These are phyloP conservation scores for Penicillium arizonense DNA, from an alignment of 495 filamentous ascomycete genomes.

Conservation along the genomic window DNA sequence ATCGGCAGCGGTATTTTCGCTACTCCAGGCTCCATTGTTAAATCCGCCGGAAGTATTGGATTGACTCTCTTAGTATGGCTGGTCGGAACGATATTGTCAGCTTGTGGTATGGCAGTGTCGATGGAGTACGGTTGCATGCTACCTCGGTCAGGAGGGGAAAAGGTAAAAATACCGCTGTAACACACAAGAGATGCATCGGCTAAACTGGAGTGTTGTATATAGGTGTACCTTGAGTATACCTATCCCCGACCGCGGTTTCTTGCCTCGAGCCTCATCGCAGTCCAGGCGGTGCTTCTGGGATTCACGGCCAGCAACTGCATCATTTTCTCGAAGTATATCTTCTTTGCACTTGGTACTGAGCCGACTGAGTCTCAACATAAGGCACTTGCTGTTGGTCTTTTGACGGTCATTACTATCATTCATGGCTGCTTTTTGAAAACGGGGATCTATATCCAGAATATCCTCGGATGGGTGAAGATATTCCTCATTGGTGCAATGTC, in stretches of 20 bases:
- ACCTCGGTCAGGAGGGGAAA: conserved; percentile 66
- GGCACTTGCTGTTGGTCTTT: conserved; percentile 31
- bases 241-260: conserved; percentile 69
- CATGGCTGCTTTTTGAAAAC: conserved; percentile 38
- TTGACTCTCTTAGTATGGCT: conserved; percentile 64
- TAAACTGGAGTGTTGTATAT: conserved; percentile 1
- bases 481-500: conserved; percentile 44
- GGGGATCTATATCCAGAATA: conserved; percentile 46
- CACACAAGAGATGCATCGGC: neutral
- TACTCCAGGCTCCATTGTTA: conserved; percentile 66
- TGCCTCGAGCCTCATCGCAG: conserved; percentile 64
- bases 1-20: conserved; percentile 78
- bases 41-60: conserved; percentile 65
- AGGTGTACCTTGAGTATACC: conserved; percentile 72
- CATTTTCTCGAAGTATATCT: conserved; percentile 43
- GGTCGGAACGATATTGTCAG: conserved; percentile 57
- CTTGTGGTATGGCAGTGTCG: conserved; percentile 57
- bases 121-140: conserved; percentile 74
- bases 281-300: conserved; percentile 65
- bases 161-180: conserved; percentile 33
- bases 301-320: conserved; percentile 57
- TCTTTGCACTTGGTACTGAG: conserved; percentile 36
- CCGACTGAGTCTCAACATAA: conserved; percentile 38
- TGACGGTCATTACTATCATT: conserved; percentile 36
- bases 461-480: conserved; percentile 48